Evolutionary conservation across 805 yeast genomes (phyloP), one percentile per base, ranked within the genome.

Genomic region (Metschnikowia baotianmanensis): DNA sequence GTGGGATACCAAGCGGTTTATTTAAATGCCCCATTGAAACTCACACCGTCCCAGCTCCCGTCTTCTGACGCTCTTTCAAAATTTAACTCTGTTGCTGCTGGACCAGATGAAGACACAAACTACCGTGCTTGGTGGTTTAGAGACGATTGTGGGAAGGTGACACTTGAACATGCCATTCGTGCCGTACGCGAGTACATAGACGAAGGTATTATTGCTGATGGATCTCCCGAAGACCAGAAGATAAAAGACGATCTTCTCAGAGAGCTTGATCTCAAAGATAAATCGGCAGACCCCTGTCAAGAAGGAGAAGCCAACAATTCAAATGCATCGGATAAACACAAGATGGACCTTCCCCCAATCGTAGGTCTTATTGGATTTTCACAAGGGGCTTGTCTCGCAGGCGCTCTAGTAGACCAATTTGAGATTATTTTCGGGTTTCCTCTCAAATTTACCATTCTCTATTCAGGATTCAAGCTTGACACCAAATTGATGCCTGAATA

Each of bases 341-440:
- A n/a, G 3, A 22, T 9, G 6, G 17, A 18, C 6, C 15, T 11
- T 11, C 20, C 28, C 15, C 97, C 97, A 1, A 86, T 87, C 50
- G 84, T 83, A 17, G 99, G 98, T 5, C 65, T 91, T 16, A 64
- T 93, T 31, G 98, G 97, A 1, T 91, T 91, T 59, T 83, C 95
- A 9, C 98, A 93, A 61, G 99, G 99, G 47, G 95, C 97, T 6
- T 95, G 93, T 1, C 65, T 91, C 25, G 82, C 87, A 1, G 86
- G 91, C 1, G 70, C 86, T 19, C 58, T 89, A 22, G 70, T 86
- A 31, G 78, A 80, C 50, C 71, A 74, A 28, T 80, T 83, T 47
- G 69, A 76, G 17, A 71, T 73, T 18, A 52, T 82, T 29, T 76
- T 80, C 26, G 78, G 78, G 4, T 38, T 54, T 2, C 49, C 54